These are phyloP conservation scores for Castanopsis chinensis DNA, from an alignment of 306 rosid species.

Conservation along the genomic window DNA sequence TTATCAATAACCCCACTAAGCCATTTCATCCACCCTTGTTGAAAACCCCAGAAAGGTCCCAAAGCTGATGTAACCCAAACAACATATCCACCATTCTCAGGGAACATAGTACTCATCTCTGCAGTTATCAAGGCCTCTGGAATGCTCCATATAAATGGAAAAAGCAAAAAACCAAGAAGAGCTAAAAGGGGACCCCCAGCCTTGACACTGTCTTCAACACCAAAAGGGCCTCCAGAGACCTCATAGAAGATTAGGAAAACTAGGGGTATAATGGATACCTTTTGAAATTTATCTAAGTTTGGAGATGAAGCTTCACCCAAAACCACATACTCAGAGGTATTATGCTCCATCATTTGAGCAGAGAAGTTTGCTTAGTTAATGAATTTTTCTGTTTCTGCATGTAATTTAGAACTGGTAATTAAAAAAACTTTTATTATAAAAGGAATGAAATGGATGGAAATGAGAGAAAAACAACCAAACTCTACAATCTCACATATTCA, in stretches of 20 bases:
- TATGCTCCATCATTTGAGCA: constrained; percentile 25
- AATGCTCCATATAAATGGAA: constrained; percentile 62
- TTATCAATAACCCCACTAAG: constrained; percentile 71
- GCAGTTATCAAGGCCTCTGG: constrained; percentile 73
- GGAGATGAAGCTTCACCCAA: constrained; percentile 20
- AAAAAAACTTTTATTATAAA: too few relatives aligned
- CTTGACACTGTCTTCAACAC: constrained; percentile 57
- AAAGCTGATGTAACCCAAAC: constrained; percentile 72
- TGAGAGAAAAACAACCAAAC: too few relatives aligned
- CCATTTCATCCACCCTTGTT: constrained; percentile 76
- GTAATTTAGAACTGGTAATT: neutral
- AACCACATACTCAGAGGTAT: constrained; percentile 11
- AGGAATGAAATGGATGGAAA: too few relatives aligned
- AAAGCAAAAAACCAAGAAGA: constrained; percentile 49
- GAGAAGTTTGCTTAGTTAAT: neutral
- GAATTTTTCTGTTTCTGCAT: constrained; percentile 6
- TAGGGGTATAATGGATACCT: constrained; percentile 37
- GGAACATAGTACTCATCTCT: constrained; percentile 68
- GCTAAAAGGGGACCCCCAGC: constrained; percentile 65
- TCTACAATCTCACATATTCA: too few relatives aligned
- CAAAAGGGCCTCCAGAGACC: constrained; percentile 77
- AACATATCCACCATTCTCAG: constrained; percentile 68
- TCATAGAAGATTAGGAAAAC: constrained; percentile 60
- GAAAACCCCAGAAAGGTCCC: constrained; percentile 70
- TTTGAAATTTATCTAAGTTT: constrained; percentile 7